Base-by-base conservation (phyloP, 2,329 filamentous ascomycete species). In the Phaeophleospora eucalypticola region DNA sequence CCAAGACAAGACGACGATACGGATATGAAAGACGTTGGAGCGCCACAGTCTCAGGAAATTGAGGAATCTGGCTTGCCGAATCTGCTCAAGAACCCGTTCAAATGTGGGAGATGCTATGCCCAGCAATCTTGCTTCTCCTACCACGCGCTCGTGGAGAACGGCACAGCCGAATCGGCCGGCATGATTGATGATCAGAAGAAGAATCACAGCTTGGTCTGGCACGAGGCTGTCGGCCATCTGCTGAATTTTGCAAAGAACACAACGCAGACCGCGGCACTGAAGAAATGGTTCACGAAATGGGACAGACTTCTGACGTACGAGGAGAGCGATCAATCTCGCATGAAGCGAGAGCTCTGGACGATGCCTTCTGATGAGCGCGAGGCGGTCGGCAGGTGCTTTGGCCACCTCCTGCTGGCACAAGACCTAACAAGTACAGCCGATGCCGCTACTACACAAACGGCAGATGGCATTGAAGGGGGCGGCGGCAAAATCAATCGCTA, bases 261-360 rank as follows among this genome's bases (percentile, higher is more conserved):
- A 14, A 77, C 78, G 49, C 87, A 80, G 4, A 73, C 70, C 0
- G 52, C 56, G 20, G 38, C 40, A 15, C 87, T 96, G 61, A 81
- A 82, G 56, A 79, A 83, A 0, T 98, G 97, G 66, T 96, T 98
- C 68, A 77, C 86, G 53, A 95, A 93, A 64, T 98, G 93, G 93
- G 93, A 98, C 66, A 79, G 84, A 41, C 75, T 98, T 12, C 74
- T 98, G 32, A 97, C 91, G 0, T 93, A 93, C 64, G 93, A 98
- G 71, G 93, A 98, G 66, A 88, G 85, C 58, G 89, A 95, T 60
- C 82, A 86, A 62, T 85, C 93, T 64, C 94, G 87, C 61, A 85
- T 89, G 53, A 83, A 89, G 52, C 79, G 89, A 55, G 93, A 98
- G 65, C 73, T 98, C 2, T 98, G 93, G 93, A 96, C 90, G 0